Evolutionary conservation across 768 basidiomycete species (phyloP), one percentile per base, ranked within the genome.

Genomic region (Boletus rubescentipes): DNA sequence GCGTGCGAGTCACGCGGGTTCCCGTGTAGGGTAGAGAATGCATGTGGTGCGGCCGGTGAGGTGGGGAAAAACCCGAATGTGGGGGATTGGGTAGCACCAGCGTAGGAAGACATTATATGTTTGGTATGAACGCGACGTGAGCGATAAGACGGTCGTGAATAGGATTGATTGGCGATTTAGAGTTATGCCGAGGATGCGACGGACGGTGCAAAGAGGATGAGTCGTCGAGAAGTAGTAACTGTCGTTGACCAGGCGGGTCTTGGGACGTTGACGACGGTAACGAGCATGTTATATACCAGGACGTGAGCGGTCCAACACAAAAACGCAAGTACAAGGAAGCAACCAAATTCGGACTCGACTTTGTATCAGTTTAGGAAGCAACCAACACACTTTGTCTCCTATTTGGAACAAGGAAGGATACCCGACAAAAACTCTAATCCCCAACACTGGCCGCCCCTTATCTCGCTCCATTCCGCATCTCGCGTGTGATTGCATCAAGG

Each of bases 41-140:
- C 79, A 51, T 84, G 81, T 49, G 84, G 83, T 12, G 79, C 77
- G 21, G 82, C 74, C 6, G 78, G 72, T 10, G 65, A 78, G 15
- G 75, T 67, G 32, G 84, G 84, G 74, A 86, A 85, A 72, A 84
- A 77, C 53, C 81, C 82, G 61, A 71, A 82, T 5, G 77, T 77
- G 53, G 84, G 83, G 3, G 84, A 83, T 30, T 80, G 63, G 52
- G 83, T 79, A 29, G 72, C 58, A 18, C 74, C 62, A 37, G 72
- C 65, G 71, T 74, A 77, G 58, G 75, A 77, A 61, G 83, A 77
- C 80, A 82, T 64, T 58, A 64, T 68, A 61, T 39, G 32, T 29
- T 7, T 32, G 18, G 18, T 32, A 31, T 41, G 38, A 18, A 45
- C 35, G 52, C 36, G 37, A 15, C 15, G 48, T 23, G 49, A 37